Conservation (phyloP, 768 basidiomycete genomes). For the Serendipita indica region DNA sequence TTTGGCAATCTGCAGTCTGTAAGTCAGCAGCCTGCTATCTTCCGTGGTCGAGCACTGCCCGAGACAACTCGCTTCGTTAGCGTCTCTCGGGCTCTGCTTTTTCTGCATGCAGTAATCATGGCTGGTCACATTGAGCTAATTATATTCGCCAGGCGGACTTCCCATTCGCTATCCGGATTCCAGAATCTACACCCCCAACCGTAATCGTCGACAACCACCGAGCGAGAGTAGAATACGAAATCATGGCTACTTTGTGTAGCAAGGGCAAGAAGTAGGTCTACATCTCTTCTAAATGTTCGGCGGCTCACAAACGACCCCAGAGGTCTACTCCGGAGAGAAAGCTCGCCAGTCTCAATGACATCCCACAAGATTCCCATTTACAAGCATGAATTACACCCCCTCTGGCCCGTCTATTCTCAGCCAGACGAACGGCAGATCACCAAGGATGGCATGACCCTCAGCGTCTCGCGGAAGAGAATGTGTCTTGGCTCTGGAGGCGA, state of each 20-base stretch:
- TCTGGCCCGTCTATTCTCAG: constrained; percentile 83
- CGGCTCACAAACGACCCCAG: constrained; percentile 24
- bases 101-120: constrained; percentile 11
- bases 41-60: background rate
- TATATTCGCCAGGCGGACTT: constrained; percentile 53
- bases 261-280: constrained; percentile 64
- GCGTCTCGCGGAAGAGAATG: constrained; percentile 56
- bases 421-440: constrained; percentile 50
- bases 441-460: constrained; percentile 58
- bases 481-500: constrained; percentile 76
- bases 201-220: constrained; percentile 66
- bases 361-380: constrained; percentile 65
- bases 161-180: constrained; percentile 80
- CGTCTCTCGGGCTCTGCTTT: background rate
- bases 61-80: too few species aligned
- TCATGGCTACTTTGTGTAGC: constrained; percentile 72
- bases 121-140: constrained; percentile 8
- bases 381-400: constrained; percentile 86
- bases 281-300: background rate
- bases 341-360: constrained; percentile 51
- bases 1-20: constrained; percentile 57
- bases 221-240: constrained; percentile 83
- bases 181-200: constrained; percentile 80
- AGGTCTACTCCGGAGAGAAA: constrained; percentile 69
- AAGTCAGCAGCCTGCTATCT: constrained; percentile 15